Conservation (phyloP, 2,329 filamentous ascomycete genomes). For the Phialophora tarda region DNA sequence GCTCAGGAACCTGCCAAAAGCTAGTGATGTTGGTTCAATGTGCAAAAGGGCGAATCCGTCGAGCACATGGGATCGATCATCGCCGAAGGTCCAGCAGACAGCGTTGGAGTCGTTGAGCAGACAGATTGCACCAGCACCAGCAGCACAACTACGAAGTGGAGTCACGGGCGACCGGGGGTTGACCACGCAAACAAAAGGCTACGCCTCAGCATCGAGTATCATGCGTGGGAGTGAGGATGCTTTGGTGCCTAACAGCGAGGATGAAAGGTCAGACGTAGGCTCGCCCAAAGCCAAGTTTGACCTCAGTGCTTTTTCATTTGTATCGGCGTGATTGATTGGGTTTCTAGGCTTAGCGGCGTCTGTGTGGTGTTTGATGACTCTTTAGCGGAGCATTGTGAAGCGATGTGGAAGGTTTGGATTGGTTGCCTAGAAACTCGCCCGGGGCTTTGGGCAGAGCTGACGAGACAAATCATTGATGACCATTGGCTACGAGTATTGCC, state of each 20-base stretch:
- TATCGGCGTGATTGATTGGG: conserved; percentile 34
- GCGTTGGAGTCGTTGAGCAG: conserved; percentile 31
- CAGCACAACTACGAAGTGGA: not conserved
- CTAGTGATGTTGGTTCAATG: conserved; percentile 3
- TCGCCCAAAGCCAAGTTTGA: conserved; percentile 41
- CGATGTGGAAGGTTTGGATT: conserved; percentile 30
- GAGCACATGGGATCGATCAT: conserved; percentile 31
- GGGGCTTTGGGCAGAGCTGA: conserved; percentile 26
- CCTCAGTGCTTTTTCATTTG: conserved; percentile 48
- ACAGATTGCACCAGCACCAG: not conserved
- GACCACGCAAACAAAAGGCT: not conserved
- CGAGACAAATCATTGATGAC: conserved; percentile 8
- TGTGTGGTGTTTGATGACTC: conserved; percentile 17
- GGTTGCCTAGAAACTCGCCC: conserved; percentile 6
- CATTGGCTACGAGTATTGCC: conserved; percentile 25
- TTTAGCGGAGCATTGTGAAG: conserved; percentile 2
- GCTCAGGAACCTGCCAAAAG: conserved; percentile 24
- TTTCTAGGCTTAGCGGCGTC: conserved; percentile 20
- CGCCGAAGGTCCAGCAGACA: conserved; percentile 23
- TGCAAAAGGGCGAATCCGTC: conserved; percentile 15
- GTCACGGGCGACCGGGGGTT: not conserved
- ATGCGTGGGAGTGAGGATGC: conserved; percentile 57
- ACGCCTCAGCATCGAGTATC: not conserved
- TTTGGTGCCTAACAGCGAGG: conserved; percentile 58
- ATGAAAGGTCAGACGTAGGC: conserved; percentile 39